Evolutionary conservation across 179 eudicot genomes (phyloP).

Genomic region (Carnegiea gigantea): DNA sequence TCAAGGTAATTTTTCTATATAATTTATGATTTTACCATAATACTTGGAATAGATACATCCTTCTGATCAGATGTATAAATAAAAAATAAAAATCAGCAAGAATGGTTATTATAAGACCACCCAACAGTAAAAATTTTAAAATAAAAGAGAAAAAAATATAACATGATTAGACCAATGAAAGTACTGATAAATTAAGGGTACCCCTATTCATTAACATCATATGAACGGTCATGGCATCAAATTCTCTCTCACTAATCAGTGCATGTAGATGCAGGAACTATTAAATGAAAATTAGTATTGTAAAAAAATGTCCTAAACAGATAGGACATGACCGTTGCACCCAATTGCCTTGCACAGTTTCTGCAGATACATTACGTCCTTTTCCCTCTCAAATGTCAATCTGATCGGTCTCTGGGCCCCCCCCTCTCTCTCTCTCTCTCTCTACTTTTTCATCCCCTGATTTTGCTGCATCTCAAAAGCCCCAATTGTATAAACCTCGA

Average conservation of each 20-base stretch:
- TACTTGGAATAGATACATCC: too few relatives aligned
- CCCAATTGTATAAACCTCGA: not conserved
- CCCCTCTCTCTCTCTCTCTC: not conserved
- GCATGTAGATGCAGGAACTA: not conserved
- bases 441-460: not conserved
- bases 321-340: conserved; percentile 15
- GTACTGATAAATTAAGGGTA: not conserved
- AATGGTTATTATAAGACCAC: too few relatives aligned
- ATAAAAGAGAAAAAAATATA: too few relatives aligned
- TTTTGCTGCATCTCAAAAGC: not conserved
- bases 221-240: not conserved
- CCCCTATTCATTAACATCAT: not conserved
- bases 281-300: not conserved
- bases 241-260: not conserved
- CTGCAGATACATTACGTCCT: conserved; percentile 14
- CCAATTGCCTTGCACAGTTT: not conserved
- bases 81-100: too few relatives aligned
- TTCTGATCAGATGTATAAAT: too few relatives aligned
- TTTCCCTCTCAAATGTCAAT: not conserved
- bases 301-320: not conserved
- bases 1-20: too few relatives aligned
- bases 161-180: not conserved
- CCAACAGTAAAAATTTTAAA: too few relatives aligned
- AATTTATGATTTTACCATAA: too few relatives aligned
- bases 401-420: not conserved